A percentile compares a stretch with the other conserved stretches of the same genome.
Conservation (phyloP, 768 basidiomycete species). For the Dacryopinax spathularia region DNA sequence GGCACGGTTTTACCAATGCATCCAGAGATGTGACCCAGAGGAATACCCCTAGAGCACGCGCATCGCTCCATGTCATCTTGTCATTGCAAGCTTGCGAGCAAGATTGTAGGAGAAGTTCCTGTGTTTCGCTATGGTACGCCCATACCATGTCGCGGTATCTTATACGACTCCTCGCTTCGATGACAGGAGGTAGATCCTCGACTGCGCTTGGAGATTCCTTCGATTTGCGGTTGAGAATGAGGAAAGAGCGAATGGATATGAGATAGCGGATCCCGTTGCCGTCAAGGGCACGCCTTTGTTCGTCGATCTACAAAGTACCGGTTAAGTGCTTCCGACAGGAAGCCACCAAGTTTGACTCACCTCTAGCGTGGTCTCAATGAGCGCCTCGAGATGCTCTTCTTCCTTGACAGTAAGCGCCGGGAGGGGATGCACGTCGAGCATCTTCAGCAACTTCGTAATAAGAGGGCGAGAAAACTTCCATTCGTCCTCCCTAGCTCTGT, state of each 20-base stretch:
- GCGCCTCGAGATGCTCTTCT: constrained; percentile 64
- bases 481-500: constrained; percentile 25
- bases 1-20: constrained; percentile 38
- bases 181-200: constrained; percentile 10
- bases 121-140: constrained; percentile 92
- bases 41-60: constrained; percentile 69
- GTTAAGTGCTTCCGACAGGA: constrained; percentile 7
- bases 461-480: constrained; percentile 46
- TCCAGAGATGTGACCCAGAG: constrained; percentile 78
- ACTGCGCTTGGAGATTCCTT: constrained; percentile 30
- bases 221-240: constrained; percentile 57
- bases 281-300: constrained; percentile 81
- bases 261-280: constrained; percentile 86
- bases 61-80: constrained; percentile 84
- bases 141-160: constrained; percentile 91
- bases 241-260: constrained; percentile 82
- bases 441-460: constrained; percentile 46
- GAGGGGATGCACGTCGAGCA: constrained; percentile 46
- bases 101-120: constrained; percentile 62
- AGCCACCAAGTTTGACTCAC: constrained; percentile 30
- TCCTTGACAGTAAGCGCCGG: constrained; percentile 67
- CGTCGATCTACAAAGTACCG: constrained; percentile 51
- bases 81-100: constrained; percentile 59
- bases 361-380: constrained; percentile 79
- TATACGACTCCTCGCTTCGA: constrained; percentile 29